These are phyloP conservation scores for Boletus coccyginus DNA, from an alignment of 768 basidiomycete species.

Conservation along the genomic window DNA sequence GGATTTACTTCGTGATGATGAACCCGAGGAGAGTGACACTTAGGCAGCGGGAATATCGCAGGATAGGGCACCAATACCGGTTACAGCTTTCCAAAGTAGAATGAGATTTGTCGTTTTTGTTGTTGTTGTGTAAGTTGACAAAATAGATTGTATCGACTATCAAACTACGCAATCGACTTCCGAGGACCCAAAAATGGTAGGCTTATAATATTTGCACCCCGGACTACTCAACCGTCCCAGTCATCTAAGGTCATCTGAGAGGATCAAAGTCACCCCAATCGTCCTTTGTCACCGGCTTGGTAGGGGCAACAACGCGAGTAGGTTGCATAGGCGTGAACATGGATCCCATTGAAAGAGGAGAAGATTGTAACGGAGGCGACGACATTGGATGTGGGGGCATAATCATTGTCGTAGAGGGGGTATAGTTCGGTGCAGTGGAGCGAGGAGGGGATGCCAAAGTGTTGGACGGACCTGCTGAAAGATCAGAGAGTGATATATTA, in stretches of 20 bases:
- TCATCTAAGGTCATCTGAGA: slow-evolving; percentile 23
- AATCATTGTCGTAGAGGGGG: slow-evolving; percentile 11
- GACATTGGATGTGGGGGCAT: slow-evolving; percentile 25
- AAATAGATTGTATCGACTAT: no score
- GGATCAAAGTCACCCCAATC: slow-evolving; percentile 87
- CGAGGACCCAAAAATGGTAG: no score
- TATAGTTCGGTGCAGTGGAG: slow-evolving; percentile 15
- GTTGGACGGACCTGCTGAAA: slow-evolving; percentile 20
- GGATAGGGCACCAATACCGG: no score
- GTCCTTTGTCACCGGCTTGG: slow-evolving; percentile 56
- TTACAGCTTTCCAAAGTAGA: no score
- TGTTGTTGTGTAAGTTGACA: no score
- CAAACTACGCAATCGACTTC: no score
- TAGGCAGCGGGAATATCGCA: no score
- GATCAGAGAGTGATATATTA: slow-evolving; percentile 45
- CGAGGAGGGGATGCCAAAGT: slow-evolving; percentile 10
- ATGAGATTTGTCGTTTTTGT: no score
- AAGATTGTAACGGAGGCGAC: slow-evolving; percentile 31
- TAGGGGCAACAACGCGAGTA: slow-evolving; percentile 37
- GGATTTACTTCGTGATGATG: no score
- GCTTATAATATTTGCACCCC: no score
- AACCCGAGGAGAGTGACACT: no score
- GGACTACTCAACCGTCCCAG: no score
- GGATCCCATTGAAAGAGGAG: slow-evolving; percentile 41
- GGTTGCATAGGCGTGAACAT: slow-evolving; percentile 61